Conservation (phyloP, 371 early-diverging fungal genomes). For the Apophysomyces sp. region DNA sequence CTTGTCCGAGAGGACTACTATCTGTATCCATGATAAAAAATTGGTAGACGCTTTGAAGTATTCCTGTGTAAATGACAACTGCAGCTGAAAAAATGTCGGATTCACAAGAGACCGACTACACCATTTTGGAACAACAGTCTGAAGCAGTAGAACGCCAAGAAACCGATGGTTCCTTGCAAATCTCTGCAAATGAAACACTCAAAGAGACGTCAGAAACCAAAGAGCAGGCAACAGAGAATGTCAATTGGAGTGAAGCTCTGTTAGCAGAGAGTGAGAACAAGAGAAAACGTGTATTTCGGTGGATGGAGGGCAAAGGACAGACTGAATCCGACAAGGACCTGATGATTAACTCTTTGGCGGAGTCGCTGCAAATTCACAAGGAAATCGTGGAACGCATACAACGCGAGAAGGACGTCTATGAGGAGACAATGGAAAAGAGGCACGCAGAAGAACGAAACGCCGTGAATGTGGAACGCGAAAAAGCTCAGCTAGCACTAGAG, state of each 20-base stretch:
- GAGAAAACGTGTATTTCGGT: neutral
- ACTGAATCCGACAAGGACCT: neutral
- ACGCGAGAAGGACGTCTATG: conserved; percentile 10
- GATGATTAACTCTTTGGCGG: neutral
- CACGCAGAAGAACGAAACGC: conserved; percentile 10
- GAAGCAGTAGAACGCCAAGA: neutral
- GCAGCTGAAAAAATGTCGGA: neutral
- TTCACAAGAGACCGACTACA: neutral
- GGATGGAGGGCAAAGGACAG: neutral
- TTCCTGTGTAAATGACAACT: neutral
- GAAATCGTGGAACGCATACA: conserved; percentile 9
- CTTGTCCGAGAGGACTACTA: too few relatives aligned
- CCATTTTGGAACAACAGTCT: neutral
- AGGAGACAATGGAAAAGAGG: conserved; percentile 19
- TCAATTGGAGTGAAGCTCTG: neutral
- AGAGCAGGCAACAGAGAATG: neutral
- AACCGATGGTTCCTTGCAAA: neutral
- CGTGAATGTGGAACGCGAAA: neutral
- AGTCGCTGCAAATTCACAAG: neutral
- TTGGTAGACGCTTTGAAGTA: too few relatives aligned
- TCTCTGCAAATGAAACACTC: neutral
- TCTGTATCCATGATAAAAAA: too few relatives aligned
- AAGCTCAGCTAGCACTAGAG: conserved; percentile 6
- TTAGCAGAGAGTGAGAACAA: neutral
- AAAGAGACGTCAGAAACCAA: neutral